These are phyloP conservation scores for Talaromyces piceae DNA, from an alignment of 2,329 filamentous ascomycete genomes.

Conservation along the genomic window DNA sequence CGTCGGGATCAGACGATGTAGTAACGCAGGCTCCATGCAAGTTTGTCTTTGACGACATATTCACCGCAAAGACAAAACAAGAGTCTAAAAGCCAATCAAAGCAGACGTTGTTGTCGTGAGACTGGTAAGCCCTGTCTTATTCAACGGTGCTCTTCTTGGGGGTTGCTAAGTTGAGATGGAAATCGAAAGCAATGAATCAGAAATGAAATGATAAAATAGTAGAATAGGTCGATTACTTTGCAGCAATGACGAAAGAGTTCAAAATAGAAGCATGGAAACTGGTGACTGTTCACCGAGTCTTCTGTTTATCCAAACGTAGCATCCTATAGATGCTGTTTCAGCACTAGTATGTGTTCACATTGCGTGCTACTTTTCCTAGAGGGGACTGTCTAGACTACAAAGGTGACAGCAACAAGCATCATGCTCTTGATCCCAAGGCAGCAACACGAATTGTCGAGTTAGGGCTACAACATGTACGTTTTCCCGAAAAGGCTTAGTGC, in stretches of 20 bases:
- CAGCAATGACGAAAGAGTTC: not conserved
- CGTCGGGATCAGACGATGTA: no score
- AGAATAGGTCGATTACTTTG: no score
- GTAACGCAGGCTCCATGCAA: no score
- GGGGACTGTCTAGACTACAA: not conserved
- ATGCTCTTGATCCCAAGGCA: not conserved
- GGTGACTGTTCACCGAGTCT: not conserved
- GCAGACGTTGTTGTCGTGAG: no score
- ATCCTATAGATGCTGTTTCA: not conserved
- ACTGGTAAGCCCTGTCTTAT: no score
- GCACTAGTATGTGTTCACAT: not conserved
- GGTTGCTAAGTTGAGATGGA: no score
- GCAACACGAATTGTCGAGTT: not conserved
- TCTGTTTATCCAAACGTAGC: not conserved
- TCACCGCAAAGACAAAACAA: no score
- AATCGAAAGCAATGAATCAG: no score
- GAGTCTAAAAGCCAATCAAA: no score
- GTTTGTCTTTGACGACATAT: no score
- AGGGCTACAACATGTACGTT: not conserved
- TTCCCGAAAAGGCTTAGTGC: not conserved
- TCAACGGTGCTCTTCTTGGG: no score
- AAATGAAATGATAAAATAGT: no score
- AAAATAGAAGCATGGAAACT: not conserved
- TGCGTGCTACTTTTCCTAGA: not conserved
- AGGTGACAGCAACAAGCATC: not conserved